Evolutionary conservation across 169 alveolate genomes (phyloP), one percentile per base, ranked within the genome.

Genomic region (Eimeria praecox): DNA sequence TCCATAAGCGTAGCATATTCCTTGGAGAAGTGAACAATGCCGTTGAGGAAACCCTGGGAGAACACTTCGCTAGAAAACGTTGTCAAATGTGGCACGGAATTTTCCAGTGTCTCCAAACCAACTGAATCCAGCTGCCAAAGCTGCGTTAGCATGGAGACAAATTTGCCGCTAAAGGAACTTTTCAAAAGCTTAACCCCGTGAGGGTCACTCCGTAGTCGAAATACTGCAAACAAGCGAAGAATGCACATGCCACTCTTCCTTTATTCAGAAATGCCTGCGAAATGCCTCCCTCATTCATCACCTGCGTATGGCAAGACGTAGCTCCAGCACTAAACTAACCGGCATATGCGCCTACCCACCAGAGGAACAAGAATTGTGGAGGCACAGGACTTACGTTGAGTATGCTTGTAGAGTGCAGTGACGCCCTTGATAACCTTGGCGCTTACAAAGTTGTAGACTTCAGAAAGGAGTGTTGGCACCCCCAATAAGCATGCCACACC

Each of bases 401-500:
- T 73, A 38, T 87, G 93, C 44, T 62, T 87, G 59, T 40, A 87
- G 78, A 42, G 42, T 18, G 93, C 83, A 16, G 52, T 87, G 20
- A 62, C 78, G 46, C 83, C 82, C 20, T 62, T 87, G 6, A 59
- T 24, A 18, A 62, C 93, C 83, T 87, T 56, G 62, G 24, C 24
- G 56, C 62, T 40, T 20, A 62, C 82, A 38, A 87, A 87, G 66
- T 59, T 64, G 93, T 56, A 56, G 5, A 87, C 9, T 30, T 87
- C 40, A 33, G 49, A 22, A 40, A 87, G 42, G 62, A 87, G 83
- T 38, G 62, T 46, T 62, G 93, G 82, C 69, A 87, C 73, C 33
- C 93, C 93, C 82, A 87, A 30, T 30, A 87, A 59, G 64, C 93
- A 87, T 24, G 93, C 78, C 56, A 87, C 93, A 22, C 93, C 93